phyloP scores from a whole-genome alignment of 2,329 filamentous ascomycete species.

The Aspergillus pseudoterreus region DNA sequence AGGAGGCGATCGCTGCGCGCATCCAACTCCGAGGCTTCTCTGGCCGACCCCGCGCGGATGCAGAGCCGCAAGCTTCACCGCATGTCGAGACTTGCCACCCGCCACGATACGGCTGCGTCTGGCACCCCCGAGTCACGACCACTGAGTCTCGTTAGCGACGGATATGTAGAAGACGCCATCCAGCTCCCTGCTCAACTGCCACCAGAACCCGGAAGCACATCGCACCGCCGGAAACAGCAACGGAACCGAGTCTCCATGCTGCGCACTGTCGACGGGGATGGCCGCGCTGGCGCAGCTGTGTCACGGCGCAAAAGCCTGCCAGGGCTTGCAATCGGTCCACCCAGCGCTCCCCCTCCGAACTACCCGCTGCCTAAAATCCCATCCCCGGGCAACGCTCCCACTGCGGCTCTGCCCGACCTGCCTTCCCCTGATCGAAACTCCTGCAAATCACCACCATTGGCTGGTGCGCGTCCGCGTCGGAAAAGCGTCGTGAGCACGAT shows the following conservation, averaged over 20 bases:
- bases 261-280: constrained; percentile 1
- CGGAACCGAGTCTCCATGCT: constrained; percentile 14
- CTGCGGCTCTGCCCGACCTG: not conserved
- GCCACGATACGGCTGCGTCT: constrained; percentile 5
- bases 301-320: constrained; percentile 32
- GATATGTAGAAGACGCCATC: constrained; percentile 4
- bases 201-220: not conserved
- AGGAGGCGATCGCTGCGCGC: constrained; percentile 20
- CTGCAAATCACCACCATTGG: constrained; percentile 9
- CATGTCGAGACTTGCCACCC: constrained; percentile 16
- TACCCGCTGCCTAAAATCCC: constrained; percentile 33
- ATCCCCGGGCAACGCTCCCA: constrained; percentile 12
- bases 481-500: constrained; percentile 5
- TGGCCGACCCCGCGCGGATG: constrained; percentile 14
- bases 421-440: constrained; percentile 1
- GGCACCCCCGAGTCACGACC: constrained; percentile 18
- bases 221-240: constrained; percentile 5
- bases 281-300: constrained; percentile 13
- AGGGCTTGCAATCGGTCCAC: constrained; percentile 27
- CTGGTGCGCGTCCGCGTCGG: constrained; percentile 5
- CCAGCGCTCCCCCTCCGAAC: constrained; percentile 29
- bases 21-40: constrained; percentile 28
- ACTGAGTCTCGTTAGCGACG: constrained; percentile 14
- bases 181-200: constrained; percentile 6
- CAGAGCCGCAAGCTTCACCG: constrained; percentile 7